A percentile compares a stretch with the other conserved stretches of the same genome.
phyloP scores from a whole-genome alignment of 2,329 filamentous ascomycete species.

The Stenocarpella maydis region DNA sequence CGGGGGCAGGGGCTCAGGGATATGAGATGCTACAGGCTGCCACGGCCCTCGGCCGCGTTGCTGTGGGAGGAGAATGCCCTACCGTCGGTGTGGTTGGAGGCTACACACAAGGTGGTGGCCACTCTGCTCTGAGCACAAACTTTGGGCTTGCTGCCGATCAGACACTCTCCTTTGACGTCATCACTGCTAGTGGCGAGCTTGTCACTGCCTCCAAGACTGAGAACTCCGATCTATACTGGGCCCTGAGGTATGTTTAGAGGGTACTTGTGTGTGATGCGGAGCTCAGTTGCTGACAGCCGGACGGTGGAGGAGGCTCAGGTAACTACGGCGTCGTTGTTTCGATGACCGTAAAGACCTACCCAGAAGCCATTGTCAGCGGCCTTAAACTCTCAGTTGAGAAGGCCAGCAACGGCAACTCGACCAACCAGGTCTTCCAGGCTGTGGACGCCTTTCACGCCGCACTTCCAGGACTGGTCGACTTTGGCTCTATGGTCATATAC shows the following conservation, averaged over 20 bases:
- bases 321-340: constrained; percentile 48
- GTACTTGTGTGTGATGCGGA: not conserved
- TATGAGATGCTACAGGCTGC: constrained; percentile 60
- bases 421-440: constrained; percentile 35
- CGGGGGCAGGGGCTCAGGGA: constrained; percentile 62
- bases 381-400: constrained; percentile 36
- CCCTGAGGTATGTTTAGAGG: constrained; percentile 43
- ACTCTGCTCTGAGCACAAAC: constrained; percentile 58
- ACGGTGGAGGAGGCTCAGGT: constrained; percentile 50
- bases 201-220: constrained; percentile 50
- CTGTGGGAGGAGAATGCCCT: constrained; percentile 36
- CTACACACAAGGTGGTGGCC: constrained; percentile 60
- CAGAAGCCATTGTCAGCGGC: constrained; percentile 38
- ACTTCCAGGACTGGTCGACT: constrained; percentile 40
- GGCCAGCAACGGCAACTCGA: constrained; percentile 32
- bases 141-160: constrained; percentile 60
- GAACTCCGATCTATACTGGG: constrained; percentile 59
- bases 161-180: constrained; percentile 57
- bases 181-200: constrained; percentile 53
- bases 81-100: constrained; percentile 60
- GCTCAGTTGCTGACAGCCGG: not conserved
- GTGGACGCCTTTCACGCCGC: constrained; percentile 40
- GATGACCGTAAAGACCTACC: constrained; percentile 40
- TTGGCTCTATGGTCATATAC: constrained; percentile 42
- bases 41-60: constrained; percentile 50